These are phyloP conservation scores for Brettanomyces custersianus DNA, from an alignment of 805 yeast species.

Conservation along the genomic window DNA sequence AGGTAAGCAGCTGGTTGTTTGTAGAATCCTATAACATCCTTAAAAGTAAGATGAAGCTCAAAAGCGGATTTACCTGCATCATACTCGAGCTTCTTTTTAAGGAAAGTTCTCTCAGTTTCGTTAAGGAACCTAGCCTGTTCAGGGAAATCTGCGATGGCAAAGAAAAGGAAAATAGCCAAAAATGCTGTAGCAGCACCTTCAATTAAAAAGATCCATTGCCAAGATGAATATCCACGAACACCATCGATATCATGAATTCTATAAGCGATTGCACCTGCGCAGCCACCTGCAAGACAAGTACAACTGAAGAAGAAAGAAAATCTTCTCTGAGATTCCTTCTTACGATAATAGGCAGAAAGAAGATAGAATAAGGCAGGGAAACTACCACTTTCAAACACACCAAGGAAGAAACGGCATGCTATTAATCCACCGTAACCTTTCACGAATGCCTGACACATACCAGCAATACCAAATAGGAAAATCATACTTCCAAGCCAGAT, in stretches of 20 bases:
- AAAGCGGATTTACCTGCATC: slow-evolving; percentile 43
- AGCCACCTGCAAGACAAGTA: slow-evolving; percentile 71
- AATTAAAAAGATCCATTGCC: slow-evolving; percentile 38
- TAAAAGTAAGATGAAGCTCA: slow-evolving; percentile 35
- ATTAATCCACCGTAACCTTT: slow-evolving; percentile 48
- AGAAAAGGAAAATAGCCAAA: slow-evolving; percentile 26
- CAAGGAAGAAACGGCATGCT: slow-evolving; percentile 57
- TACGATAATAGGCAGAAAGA: slow-evolving; percentile 54
- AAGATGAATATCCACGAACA: slow-evolving; percentile 30
- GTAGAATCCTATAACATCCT: slow-evolving; percentile 40
- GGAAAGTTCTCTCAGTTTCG: slow-evolving; percentile 41
- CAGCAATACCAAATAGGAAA: slow-evolving; percentile 54
- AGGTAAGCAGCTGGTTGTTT: slow-evolving; percentile 52
- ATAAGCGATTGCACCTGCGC: slow-evolving; percentile 67
- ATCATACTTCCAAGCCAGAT: slow-evolving; percentile 54
- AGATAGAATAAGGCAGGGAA: slow-evolving; percentile 72
- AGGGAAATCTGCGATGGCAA: slow-evolving; percentile 65
- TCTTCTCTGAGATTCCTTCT: slow-evolving; percentile 59
- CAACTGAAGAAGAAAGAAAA: slow-evolving; percentile 63
- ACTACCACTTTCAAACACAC: slow-evolving; percentile 61
- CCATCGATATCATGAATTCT: slow-evolving; percentile 50
- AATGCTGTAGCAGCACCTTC: slow-evolving; percentile 29
- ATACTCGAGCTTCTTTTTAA: slow-evolving; percentile 50
- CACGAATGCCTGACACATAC: slow-evolving; percentile 59
- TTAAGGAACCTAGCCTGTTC: slow-evolving; percentile 52